Base-by-base conservation (phyloP, 2,329 filamentous ascomycete genomes). In the Hymenoscyphus fructigenus region DNA sequence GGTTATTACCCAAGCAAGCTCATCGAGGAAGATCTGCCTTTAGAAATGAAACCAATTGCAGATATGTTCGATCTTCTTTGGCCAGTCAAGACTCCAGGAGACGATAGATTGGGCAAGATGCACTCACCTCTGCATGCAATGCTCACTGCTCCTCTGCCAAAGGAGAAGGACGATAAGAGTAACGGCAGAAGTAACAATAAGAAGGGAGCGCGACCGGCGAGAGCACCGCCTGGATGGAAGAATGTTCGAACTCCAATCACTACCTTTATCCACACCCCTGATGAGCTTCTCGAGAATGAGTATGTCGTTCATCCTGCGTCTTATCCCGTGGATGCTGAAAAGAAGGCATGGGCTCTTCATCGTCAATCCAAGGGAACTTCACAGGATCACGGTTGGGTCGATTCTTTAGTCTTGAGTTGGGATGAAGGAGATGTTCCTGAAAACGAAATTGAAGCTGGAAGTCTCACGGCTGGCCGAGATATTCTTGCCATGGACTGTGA, bases 401-500 rank as follows among this genome's bases (percentile, higher is more conserved):
- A 96, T 75, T 95, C 91, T 1, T 78, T 83, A 20, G 88, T 97
- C 29, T 79, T 85, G 50, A 82, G 78, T 53, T 78, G 92, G 7
- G 85, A 88, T 57, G 89, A 92, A 36, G 91, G 88, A 2, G 78
- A 85, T 59, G 83, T 90, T 6, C 86, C 89, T 2, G 90, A 93
- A 60, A 76, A 78, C 5, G 86, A 93, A 62, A 87, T 96, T 65
- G 83, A 96, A 76, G 80, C 88, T 70, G 94, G 93, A 63, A 94
- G 92, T 76, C 80, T 97, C 65, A 96, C 92, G 0, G 91, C 87
- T 34, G 95, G 93, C 41, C 87, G 92, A 67, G 85, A 89, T 44
- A 81, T 97, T 12, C 81, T 96, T 59, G 90, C 92, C 1, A 82
- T 99, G 62, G 95, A 99, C 76, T 99, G 95, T 78, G 95, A 99